Percentiles rank a stretch among this genome's conserved stretches.
These are phyloP conservation scores for Coemansia aciculifera DNA, from an alignment of 192 early-diverging fungal genomes.

Conservation along the genomic window DNA sequence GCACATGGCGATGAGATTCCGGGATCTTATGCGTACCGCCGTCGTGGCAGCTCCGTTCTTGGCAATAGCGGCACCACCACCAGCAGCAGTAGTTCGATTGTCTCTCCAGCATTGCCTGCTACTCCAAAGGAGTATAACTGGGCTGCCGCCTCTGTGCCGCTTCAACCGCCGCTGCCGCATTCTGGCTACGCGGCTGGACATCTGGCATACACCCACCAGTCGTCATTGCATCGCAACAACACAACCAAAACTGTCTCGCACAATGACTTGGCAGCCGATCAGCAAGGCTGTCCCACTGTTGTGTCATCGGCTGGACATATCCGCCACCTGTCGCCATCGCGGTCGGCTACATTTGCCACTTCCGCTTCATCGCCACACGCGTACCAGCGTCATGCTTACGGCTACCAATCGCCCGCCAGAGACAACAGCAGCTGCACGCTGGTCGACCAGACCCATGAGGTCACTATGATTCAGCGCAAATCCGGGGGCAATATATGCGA, in stretches of 20 bases:
- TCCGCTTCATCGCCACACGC: constrained; percentile 5
- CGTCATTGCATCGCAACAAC: constrained; percentile 27
- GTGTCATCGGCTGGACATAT: neutral
- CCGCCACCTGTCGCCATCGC: constrained; percentile 21
- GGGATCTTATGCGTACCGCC: constrained; percentile 22
- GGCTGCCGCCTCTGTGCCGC: neutral
- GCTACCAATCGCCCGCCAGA: neutral
- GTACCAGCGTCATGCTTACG: neutral
- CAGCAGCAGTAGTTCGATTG: constrained; percentile 29
- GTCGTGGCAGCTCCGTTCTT: constrained; percentile 17
- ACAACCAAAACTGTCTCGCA: constrained; percentile 42
- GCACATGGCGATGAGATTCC: neutral
- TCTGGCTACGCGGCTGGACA: neutral
- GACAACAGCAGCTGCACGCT: constrained; percentile 11
- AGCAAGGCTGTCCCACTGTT: neutral
- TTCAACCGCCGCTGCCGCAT: neutral
- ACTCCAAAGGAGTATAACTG: constrained; percentile 7
- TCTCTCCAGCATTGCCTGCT: constrained; percentile 17
- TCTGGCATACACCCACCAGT: neutral
- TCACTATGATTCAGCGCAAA: neutral
- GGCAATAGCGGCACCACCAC: constrained; percentile 21
- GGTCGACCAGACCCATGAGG: neutral
- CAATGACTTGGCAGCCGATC: constrained; percentile 29
- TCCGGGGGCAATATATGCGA: neutral
- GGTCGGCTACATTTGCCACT: constrained; percentile 15